phyloP scores from a whole-genome alignment of 176 grass and related monocot species.

The Juncus effusus region DNA sequence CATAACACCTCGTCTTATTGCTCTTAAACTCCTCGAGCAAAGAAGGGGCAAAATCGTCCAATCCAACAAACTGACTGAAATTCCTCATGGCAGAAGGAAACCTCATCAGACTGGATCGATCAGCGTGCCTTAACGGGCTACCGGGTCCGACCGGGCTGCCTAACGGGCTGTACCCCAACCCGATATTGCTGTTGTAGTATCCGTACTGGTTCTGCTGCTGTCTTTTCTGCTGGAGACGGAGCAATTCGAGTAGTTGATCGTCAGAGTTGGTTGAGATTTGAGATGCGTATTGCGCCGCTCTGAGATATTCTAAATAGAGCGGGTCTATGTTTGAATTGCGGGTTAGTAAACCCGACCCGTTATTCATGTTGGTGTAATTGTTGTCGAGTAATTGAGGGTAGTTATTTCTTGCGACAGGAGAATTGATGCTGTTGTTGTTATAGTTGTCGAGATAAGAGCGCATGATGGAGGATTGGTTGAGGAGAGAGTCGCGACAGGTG shows the following conservation, averaged over 20 bases:
- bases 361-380: neutral
- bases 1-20: conserved; percentile 84
- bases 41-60: conserved; percentile 46
- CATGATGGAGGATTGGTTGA: neutral
- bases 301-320: conserved; percentile 49
- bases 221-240: conserved; percentile 58
- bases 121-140: conserved; percentile 60
- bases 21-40: conserved; percentile 87
- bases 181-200: conserved; percentile 53
- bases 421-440: conserved; percentile 2
- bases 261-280: conserved; percentile 50
- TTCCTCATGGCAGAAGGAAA: conserved; percentile 51
- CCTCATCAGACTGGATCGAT: conserved; percentile 25
- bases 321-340: conserved; percentile 53
- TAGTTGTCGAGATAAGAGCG: neutral
- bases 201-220: conserved; percentile 39
- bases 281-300: conserved; percentile 19
- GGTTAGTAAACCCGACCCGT: conserved; percentile 39
- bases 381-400: conserved; percentile 11
- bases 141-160: conserved; percentile 46
- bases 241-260: conserved; percentile 38
- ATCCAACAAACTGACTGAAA: conserved; percentile 38
- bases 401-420: conserved; percentile 10
- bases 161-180: conserved; percentile 50
- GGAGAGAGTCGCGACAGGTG: neutral